Evolutionary conservation across 2,329 filamentous ascomycete species (phyloP).

Genomic region (Botrytis medusae): DNA sequence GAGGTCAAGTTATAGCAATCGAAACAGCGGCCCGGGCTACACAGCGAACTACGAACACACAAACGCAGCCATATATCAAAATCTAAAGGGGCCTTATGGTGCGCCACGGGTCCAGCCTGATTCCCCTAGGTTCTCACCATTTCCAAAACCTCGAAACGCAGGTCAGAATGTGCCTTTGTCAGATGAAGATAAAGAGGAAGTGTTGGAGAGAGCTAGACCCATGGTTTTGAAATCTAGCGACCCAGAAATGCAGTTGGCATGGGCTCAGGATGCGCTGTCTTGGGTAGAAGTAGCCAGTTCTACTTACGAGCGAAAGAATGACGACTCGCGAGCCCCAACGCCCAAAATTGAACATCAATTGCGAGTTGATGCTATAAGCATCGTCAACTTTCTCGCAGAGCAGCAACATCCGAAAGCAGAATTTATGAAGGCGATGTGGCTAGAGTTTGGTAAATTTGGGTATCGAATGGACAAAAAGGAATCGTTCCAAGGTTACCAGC

Average conservation of each 20-base stretch:
- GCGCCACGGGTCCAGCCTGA: constrained; percentile 26
- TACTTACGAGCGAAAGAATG: constrained; percentile 54
- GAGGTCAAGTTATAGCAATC: constrained; percentile 20
- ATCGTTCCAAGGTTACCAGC: constrained; percentile 82
- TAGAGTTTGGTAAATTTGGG: constrained; percentile 96
- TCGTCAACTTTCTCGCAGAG: constrained; percentile 84
- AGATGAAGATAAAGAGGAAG: constrained; percentile 90
- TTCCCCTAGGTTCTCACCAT: constrained; percentile 82
- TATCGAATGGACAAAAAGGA: constrained; percentile 90
- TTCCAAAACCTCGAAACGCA: constrained; percentile 75
- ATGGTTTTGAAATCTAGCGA: constrained; percentile 91
- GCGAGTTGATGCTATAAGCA: constrained; percentile 83
- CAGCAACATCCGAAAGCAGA: constrained; percentile 92
- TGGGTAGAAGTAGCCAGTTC: constrained; percentile 85
- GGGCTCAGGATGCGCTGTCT: constrained; percentile 88
- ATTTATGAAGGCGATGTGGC: constrained; percentile 94
- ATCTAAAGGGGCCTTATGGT: constrained; percentile 32
- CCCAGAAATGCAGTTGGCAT: constrained; percentile 92
- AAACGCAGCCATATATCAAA: constrained; percentile 40
- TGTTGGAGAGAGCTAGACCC: constrained; percentile 78
- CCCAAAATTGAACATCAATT: constrained; percentile 88
- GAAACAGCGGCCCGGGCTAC: constrained; percentile 31
- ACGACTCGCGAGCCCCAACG: constrained; percentile 64
- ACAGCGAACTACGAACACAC: constrained; percentile 40
- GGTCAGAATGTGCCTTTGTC: constrained; percentile 89